phyloP scores from a whole-genome alignment of 257 asterid species.

The Solanum virginianum region DNA sequence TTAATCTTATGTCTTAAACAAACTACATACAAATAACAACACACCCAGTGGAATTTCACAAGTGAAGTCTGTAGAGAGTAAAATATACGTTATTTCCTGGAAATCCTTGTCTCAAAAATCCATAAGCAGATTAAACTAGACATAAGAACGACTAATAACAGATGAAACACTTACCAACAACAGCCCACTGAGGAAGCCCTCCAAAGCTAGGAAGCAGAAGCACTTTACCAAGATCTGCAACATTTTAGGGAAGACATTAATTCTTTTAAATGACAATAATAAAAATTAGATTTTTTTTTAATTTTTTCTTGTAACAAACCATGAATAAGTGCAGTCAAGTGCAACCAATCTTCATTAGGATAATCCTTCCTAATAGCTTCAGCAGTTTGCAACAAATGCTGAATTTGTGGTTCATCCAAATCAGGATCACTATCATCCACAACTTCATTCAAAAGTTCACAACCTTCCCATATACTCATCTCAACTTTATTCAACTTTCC shows the following conservation, averaged over 20 bases:
- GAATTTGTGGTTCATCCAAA: slow-evolving; percentile 38
- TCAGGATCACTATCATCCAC: slow-evolving; percentile 45
- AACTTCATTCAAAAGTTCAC: slow-evolving; percentile 28
- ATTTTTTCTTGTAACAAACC: background rate
- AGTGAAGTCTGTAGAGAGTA: no score
- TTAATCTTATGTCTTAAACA: background rate
- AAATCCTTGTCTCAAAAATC: no score
- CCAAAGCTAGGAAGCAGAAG: slow-evolving; percentile 30
- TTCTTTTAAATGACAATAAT: background rate
- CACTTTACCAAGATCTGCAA: slow-evolving; percentile 32
- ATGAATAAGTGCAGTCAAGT: slow-evolving; percentile 31
- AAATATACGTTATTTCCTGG: no score
- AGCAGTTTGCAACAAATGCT: slow-evolving; percentile 36
- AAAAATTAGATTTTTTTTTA: no score
- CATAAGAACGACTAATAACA: no score
- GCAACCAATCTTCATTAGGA: slow-evolving; percentile 41
- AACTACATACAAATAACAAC: no score
- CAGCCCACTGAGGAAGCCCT: slow-evolving; percentile 37
- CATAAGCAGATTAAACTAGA: no score
- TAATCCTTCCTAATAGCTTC: slow-evolving; percentile 38
- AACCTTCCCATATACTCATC: slow-evolving; percentile 48
- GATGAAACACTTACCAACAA: slow-evolving; percentile 16
- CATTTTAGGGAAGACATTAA: background rate
- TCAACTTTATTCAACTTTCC: slow-evolving; percentile 16
- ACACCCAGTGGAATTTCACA: no score